phyloP scores from a whole-genome alignment of 2,329 filamentous ascomycete species.

The Arthrobotrys conoides region DNA sequence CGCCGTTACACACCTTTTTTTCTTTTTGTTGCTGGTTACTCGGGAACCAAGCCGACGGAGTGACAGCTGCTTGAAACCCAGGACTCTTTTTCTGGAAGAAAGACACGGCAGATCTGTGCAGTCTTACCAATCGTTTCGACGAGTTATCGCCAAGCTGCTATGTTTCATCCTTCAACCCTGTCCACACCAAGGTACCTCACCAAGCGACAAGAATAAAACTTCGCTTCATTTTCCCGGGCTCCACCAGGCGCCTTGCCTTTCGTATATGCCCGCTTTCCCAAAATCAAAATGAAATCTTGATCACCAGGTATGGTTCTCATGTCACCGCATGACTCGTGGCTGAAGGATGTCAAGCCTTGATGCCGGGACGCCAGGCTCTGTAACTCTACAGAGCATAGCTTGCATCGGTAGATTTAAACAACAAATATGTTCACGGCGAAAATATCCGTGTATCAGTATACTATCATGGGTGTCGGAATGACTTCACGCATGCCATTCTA shows the following conservation, averaged over 20 bases:
- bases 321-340: constrained; percentile 9
- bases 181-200: neutral
- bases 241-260: constrained; percentile 7
- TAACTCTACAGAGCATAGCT: neutral
- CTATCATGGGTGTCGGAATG: neutral
- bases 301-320: neutral
- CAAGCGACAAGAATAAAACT: constrained; percentile 34
- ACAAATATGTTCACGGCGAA: neutral
- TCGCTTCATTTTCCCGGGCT: constrained; percentile 37
- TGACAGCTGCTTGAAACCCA: constrained; percentile 8
- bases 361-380: too few relatives aligned
- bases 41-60: constrained; percentile 56
- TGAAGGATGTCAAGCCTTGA: too few relatives aligned
- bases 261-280: neutral
- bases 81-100: neutral
- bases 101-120: constrained; percentile 6
- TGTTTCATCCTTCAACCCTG: constrained; percentile 20
- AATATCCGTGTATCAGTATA: neutral
- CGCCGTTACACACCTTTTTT: constrained; percentile 36
- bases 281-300: neutral
- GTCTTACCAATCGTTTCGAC: constrained; percentile 23
- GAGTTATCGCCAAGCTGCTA: constrained; percentile 33
- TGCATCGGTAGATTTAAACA: neutral
- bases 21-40: constrained; percentile 39
- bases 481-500: neutral